Conservation (phyloP, 2,329 filamentous ascomycete species). For the Pseudogymnoascus sp. region DNA sequence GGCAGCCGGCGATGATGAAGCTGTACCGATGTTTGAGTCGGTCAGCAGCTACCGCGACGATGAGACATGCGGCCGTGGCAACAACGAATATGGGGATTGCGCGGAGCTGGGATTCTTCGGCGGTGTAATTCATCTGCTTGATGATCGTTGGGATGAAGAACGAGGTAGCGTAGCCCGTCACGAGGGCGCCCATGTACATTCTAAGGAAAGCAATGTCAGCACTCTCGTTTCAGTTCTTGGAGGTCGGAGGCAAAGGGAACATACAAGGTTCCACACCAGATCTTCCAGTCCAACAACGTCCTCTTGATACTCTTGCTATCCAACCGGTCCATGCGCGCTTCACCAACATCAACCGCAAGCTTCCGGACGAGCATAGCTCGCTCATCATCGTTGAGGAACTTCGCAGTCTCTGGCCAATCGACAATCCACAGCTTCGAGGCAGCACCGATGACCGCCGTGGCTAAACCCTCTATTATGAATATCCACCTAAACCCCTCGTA, state of each 20-base stretch:
- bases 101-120: constrained; percentile 31
- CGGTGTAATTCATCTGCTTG: constrained; percentile 32
- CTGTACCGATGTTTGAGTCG: constrained; percentile 29
- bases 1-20: constrained; percentile 30
- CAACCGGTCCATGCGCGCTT: constrained; percentile 26
- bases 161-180: constrained; percentile 29
- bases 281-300: constrained; percentile 34
- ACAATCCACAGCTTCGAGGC: constrained; percentile 38
- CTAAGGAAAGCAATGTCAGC: neutral
- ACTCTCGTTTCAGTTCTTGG: neutral
- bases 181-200: constrained; percentile 27
- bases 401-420: constrained; percentile 41
- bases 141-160: constrained; percentile 39
- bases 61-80: constrained; percentile 27
- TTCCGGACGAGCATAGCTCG: constrained; percentile 29
- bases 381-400: constrained; percentile 38
- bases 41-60: constrained; percentile 30
- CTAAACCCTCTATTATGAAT: constrained; percentile 38
- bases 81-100: constrained; percentile 34
- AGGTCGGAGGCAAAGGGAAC: neutral
- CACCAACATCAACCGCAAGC: constrained; percentile 27
- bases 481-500: constrained; percentile 43
- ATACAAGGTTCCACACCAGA: constrained; percentile 29
- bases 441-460: constrained; percentile 30
- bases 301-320: constrained; percentile 23